Evolutionary conservation across 345 rosid genomes (phyloP).

Genomic region (Camelina sativa): DNA sequence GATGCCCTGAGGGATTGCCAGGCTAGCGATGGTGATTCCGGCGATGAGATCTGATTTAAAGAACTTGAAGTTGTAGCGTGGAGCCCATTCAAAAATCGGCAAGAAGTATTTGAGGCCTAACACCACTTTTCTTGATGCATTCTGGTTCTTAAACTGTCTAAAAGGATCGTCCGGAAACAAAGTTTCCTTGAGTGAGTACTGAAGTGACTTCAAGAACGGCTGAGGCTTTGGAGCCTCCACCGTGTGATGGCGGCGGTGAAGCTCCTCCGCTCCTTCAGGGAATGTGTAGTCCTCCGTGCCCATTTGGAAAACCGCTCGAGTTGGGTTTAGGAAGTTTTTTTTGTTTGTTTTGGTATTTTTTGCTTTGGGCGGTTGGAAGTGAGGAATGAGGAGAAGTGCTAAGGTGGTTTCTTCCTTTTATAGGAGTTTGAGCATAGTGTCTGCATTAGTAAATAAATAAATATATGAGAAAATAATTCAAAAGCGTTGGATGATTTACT

Average conservation of each 20-base stretch:
- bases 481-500: slow-evolving; percentile 11
- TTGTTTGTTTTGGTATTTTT: not conserved
- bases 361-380: slow-evolving; percentile 21
- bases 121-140: slow-evolving; percentile 52
- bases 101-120: slow-evolving; percentile 71
- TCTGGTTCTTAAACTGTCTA: slow-evolving; percentile 78
- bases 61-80: slow-evolving; percentile 73
- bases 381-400: slow-evolving; percentile 37
- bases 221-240: slow-evolving; percentile 76
- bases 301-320: slow-evolving; percentile 36
- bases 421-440: slow-evolving; percentile 35
- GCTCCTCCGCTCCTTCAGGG: slow-evolving; percentile 42
- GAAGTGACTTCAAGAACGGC: slow-evolving; percentile 71
- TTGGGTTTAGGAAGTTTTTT: not conserved
- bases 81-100: slow-evolving; percentile 91
- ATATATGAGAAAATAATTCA: not conserved
- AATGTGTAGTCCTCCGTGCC: slow-evolving; percentile 44
- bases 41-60: slow-evolving; percentile 81
- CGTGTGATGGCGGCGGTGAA: slow-evolving; percentile 50
- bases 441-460: not conserved
- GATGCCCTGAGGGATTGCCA: slow-evolving; percentile 97
- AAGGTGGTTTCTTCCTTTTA: slow-evolving; percentile 35
- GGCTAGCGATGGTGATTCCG: slow-evolving; percentile 94
- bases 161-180: slow-evolving; percentile 94
- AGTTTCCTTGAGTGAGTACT: slow-evolving; percentile 72